phyloP scores from a whole-genome alignment of 768 basidiomycete species.

The Calocybe cyanea region DNA sequence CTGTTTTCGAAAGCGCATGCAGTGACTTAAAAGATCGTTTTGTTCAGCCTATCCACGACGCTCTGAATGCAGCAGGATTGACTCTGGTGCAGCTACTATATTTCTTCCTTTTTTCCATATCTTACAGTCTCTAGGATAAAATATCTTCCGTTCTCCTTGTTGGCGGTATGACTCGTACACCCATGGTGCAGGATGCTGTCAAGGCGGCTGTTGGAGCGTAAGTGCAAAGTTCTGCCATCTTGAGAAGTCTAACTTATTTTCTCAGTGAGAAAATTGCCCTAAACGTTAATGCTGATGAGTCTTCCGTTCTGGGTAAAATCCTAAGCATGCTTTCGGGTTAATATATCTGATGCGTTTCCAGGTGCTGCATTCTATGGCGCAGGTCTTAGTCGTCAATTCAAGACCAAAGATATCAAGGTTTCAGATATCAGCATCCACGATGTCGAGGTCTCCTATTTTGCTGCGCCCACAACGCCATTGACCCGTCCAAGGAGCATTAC shows the following conservation, averaged over 20 bases:
- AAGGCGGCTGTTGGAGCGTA: constrained; percentile 75
- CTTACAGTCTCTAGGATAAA: constrained; percentile 51
- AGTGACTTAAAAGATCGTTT: constrained; percentile 62
- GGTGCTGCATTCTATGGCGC: constrained; percentile 92
- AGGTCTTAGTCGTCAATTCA: constrained; percentile 82
- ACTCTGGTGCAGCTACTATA: constrained; percentile 45
- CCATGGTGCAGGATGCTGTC: constrained; percentile 87
- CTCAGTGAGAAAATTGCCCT: constrained; percentile 77
- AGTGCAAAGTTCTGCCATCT: constrained; percentile 23
- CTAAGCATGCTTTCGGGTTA: constrained; percentile 3
- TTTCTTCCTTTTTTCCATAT: background rate
- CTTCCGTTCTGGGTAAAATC: constrained; percentile 73
- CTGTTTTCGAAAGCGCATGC: constrained; percentile 74
- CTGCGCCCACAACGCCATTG: constrained; percentile 49
- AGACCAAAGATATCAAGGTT: constrained; percentile 91
- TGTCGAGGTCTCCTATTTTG: constrained; percentile 74
- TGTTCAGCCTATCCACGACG: constrained; percentile 70
- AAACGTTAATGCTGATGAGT: constrained; percentile 97
- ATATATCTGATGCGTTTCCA: constrained; percentile 9
- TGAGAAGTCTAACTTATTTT: background rate
- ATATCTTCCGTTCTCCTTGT: constrained; percentile 89
- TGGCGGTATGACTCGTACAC: constrained; percentile 86
- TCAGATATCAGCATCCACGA: constrained; percentile 71
- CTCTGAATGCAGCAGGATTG: constrained; percentile 62
- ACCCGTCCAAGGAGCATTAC: constrained; percentile 65